Base-by-base conservation (phyloP, 306 rosid genomes). In the Erythrophleum fordii region DNA sequence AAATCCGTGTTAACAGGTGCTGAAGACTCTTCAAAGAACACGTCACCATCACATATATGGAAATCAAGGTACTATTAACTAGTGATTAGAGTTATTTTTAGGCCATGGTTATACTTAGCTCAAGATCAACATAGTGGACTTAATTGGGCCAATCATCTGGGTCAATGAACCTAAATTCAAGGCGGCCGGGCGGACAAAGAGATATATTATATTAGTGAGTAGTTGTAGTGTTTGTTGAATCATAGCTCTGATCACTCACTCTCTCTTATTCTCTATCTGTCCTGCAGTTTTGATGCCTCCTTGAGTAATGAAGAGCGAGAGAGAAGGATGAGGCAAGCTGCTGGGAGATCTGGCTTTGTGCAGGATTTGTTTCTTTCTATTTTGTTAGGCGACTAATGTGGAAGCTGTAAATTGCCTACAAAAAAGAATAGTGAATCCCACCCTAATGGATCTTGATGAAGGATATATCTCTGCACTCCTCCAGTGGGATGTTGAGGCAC, bases 241-340 rank as follows among this genome's bases (percentile, higher is more conserved):
- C 45, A 12, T 5, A 48, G 4, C 18, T 3, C 53, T 48, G 6
- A 5, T 18, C 4, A 0, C 58, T 51, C 11, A 0, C 6, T 56
- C 3, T 83, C 4, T 48, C 20, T 13, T 48, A 16, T 22, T 59
- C 5, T 44, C 17, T 82, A 20, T 78, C 14, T 66, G 8, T 42
- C 10, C 8, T 66, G 61, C 94, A 95, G 99, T 86, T 89, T 96
- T 69, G 98, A 96, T 85, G 91, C 92, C 3, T 92, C 98, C 8
- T 89, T 96, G 91, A 93, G 93, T 56, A 70, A 55, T 7, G 99
- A 96, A 85, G 99, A 96, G 83, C 87, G 97, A 20, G 97, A 93
- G 83, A 88, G 78, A 80, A 87, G 94, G 92, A 89, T 87, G 64
- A 85, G 79, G 69, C 98, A 90, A 79, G 96, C 97, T 13, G 88